Percentiles rank a stretch among this genome's conserved stretches.
Evolutionary conservation across 768 basidiomycete genomes (phyloP).

Genomic region (Suillus decipiens): DNA sequence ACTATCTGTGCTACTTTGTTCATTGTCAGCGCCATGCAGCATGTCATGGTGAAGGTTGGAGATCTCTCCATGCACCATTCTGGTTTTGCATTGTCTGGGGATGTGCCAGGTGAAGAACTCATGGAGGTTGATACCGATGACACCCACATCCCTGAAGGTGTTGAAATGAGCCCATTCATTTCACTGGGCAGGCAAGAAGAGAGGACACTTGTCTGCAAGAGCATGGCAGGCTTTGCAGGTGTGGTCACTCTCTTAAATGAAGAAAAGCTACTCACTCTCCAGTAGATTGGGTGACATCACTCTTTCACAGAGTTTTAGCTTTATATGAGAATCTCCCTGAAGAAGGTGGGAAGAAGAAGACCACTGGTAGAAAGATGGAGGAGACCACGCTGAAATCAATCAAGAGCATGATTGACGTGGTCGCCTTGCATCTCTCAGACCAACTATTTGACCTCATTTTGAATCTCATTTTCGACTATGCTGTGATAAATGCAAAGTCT

Average conservation of each 20-base stretch:
- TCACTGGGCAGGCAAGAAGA: conserved; percentile 64
- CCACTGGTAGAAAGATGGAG: conserved; percentile 82
- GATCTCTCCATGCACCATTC: conserved; percentile 68
- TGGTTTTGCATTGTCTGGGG: conserved; percentile 54
- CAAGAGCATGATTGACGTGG: conserved; percentile 77
- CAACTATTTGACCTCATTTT: conserved; percentile 81
- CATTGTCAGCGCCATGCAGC: conserved; percentile 70
- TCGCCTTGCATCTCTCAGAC: conserved; percentile 69
- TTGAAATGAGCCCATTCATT: conserved; percentile 35
- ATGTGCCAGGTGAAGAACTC: conserved; percentile 53
- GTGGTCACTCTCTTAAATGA: conserved; percentile 16
- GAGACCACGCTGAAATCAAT: conserved; percentile 78
- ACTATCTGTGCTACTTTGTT: conserved; percentile 81
- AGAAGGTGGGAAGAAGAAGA: conserved; percentile 86
- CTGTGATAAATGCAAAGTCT: conserved; percentile 84
- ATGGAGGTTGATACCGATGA: conserved; percentile 52
- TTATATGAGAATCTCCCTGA: conserved; percentile 93
- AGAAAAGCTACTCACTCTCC: conserved; percentile 6
- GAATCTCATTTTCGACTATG: conserved; percentile 83
- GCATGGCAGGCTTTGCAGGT: conserved; percentile 80
- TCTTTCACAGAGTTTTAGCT: conserved; percentile 76
- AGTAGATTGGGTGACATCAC: conserved; percentile 77
- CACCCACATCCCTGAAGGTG: conserved; percentile 53
- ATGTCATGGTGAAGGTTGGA: conserved; percentile 76
- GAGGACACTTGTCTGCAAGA: conserved; percentile 70